A percentile compares a stretch with the other conserved stretches of the same genome.
phyloP scores from a whole-genome alignment of 2,329 filamentous ascomycete species.

The Colletotrichum endophyticum region DNA sequence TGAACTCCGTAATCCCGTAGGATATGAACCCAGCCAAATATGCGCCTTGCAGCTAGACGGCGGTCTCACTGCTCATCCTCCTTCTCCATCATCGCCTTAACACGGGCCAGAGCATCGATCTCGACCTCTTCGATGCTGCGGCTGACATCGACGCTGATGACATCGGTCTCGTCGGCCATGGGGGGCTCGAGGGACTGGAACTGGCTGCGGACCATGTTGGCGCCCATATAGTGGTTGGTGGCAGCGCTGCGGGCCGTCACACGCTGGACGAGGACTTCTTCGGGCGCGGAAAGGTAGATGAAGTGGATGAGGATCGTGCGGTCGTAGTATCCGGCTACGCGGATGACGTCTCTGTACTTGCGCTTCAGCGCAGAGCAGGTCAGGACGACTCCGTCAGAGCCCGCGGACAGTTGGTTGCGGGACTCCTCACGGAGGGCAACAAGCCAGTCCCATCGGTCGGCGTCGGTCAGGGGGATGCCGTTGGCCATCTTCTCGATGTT shows the following conservation, averaged over 20 bases:
- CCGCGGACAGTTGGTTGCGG: conserved; percentile 57
- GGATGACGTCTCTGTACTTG: conserved; percentile 93
- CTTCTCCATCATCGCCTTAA: conserved; percentile 57
- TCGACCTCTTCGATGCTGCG: conserved; percentile 63
- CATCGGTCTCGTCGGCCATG: conserved; percentile 70
- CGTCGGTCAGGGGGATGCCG: conserved; percentile 85
- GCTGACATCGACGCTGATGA: conserved; percentile 74
- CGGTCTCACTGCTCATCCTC: background rate
- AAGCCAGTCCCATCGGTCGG: conserved; percentile 98
- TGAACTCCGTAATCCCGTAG: conserved; percentile 17
- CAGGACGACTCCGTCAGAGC: conserved; percentile 80
- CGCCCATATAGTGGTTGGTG: conserved; percentile 95
- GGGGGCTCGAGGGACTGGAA: conserved; percentile 88
- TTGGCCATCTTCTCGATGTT: conserved; percentile 92
- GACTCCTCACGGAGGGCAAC: conserved; percentile 75
- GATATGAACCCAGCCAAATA: conserved; percentile 2
- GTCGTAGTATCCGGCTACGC: conserved; percentile 78
- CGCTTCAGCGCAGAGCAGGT: conserved; percentile 96
- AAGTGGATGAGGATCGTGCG: conserved; percentile 84
- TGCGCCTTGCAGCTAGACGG: background rate
- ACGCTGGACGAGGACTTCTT: conserved; percentile 76
- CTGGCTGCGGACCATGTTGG: conserved; percentile 93
- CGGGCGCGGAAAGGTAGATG: conserved; percentile 83
- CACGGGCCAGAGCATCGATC: conserved; percentile 61
- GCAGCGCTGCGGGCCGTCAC: conserved; percentile 64